Conservation (phyloP, 768 basidiomycete species). For the Wakefieldia striispora region DNA sequence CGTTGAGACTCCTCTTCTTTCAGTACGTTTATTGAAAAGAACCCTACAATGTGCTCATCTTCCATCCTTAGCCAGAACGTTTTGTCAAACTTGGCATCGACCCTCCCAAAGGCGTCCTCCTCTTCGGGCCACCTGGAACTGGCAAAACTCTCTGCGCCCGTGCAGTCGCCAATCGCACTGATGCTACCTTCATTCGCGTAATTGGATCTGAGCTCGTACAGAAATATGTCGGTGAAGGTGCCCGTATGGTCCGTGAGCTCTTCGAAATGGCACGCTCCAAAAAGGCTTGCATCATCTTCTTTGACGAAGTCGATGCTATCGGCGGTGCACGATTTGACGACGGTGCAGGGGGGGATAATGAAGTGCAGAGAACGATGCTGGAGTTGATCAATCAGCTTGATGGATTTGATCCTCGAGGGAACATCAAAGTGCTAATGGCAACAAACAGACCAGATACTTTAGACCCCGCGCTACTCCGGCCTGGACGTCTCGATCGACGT, state of each 20-base stretch:
- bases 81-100: constrained; percentile 99
- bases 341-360: constrained; percentile 98
- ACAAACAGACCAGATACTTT: constrained; percentile 99
- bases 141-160: constrained; percentile 98
- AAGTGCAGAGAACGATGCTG: constrained; percentile 98
- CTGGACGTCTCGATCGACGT: constrained; percentile 94
- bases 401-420: constrained; percentile 98
- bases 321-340: constrained; percentile 98
- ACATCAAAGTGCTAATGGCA: constrained; percentile 99
- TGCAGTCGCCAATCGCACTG: constrained; percentile 97
- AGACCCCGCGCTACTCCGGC: constrained; percentile 93
- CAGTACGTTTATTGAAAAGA: constrained; percentile 50
- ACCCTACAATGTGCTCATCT: constrained; percentile 14
- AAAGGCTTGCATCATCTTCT: constrained; percentile 99
- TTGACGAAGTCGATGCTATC: constrained; percentile 98
- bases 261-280: constrained; percentile 99
- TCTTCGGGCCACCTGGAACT: constrained; percentile 96
- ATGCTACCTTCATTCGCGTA: constrained; percentile 98
- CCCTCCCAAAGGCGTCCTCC: constrained; percentile 95
- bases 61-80: constrained; percentile 86
- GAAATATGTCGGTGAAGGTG: constrained; percentile 99
- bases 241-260: constrained; percentile 96
- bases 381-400: constrained; percentile 98
- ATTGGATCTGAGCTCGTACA: constrained; percentile 99
- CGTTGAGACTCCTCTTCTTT: constrained; percentile 92